phyloP scores from a whole-genome alignment of 2,329 filamentous ascomycete genomes.

The Exserohilum turcica region DNA sequence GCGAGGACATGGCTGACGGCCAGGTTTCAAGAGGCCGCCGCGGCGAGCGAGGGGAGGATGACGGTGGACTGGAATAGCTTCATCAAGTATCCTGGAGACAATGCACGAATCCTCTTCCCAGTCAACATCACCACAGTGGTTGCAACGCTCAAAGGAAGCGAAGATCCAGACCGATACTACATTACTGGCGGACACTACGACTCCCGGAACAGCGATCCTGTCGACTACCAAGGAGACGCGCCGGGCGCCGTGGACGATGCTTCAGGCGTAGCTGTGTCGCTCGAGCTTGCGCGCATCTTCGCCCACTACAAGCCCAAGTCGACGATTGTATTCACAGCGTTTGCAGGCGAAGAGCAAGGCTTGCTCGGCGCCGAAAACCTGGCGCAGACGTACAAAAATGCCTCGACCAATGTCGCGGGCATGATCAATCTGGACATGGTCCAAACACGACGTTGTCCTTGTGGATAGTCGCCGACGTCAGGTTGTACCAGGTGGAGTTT shows the following conservation, averaged over 20 bases:
- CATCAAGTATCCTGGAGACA: slow-evolving; percentile 51
- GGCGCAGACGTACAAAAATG: slow-evolving; percentile 57
- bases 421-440: slow-evolving; percentile 63
- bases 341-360: slow-evolving; percentile 62
- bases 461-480: slow-evolving; percentile 51
- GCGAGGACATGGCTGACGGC: slow-evolving; percentile 59
- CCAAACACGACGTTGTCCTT: slow-evolving; percentile 50
- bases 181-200: slow-evolving; percentile 62
- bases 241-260: slow-evolving; percentile 61
- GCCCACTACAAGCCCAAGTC: slow-evolving; percentile 53
- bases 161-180: slow-evolving; percentile 55
- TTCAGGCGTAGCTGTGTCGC: slow-evolving; percentile 46
- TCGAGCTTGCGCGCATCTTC: slow-evolving; percentile 60
- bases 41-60: slow-evolving; percentile 54
- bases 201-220: slow-evolving; percentile 53
- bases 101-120: slow-evolving; percentile 51
- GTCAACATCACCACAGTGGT: slow-evolving; percentile 57
- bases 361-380: slow-evolving; percentile 57
- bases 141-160: slow-evolving; percentile 53
- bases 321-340: slow-evolving; percentile 60
- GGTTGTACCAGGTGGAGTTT: slow-evolving; percentile 43
- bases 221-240: slow-evolving; percentile 57
- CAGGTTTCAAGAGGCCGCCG: slow-evolving; percentile 54
- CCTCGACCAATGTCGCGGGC: slow-evolving; percentile 57
- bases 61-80: slow-evolving; percentile 56